Evolutionary conservation across 2,329 filamentous ascomycete species (phyloP), one percentile per base, ranked within the genome.

Genomic region (Diaporthe batatas): DNA sequence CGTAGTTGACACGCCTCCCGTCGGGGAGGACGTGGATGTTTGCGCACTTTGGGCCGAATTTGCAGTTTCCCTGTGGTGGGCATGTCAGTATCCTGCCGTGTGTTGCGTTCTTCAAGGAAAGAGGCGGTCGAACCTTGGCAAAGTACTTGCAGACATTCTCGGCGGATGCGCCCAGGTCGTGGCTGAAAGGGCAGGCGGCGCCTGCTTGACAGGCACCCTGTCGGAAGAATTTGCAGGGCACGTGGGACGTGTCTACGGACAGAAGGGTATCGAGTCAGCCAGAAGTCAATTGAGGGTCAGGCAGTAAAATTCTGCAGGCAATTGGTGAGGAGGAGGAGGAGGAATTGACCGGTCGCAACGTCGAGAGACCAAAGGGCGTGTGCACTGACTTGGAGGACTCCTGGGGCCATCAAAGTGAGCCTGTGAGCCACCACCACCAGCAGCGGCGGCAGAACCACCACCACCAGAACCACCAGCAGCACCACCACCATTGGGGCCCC

Each of bases 81-180:
- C 57, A 29, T 32, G 39, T 72, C 69, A 58, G 29, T 34, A 21
- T 34, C 16, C 53, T 74, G 73, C 21, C 29, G 58, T 70, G 11
- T 18, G 47, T 21, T 39, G 25, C n/a, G 47, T 21, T 39, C 25
- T 21, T 34, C 21, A 44, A 44, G 12, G 42, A 18, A 42, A n/a
- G 8, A 18, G 6, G 21, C 34, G 29, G 14, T 51, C 86, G 78
- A 86, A 97, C 95, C 92, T 98, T 99, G 80, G 95, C 93, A 82
- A 98, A 99, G 85, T 98, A 99, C 85, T 98, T 99, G 91, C 96
- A 99, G 76, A 97, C 91, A 75, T 93, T 95, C 82, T 98, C 94
- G 68, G 93, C 90, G 53, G 95, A 91, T 39, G 91, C 89, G 81
- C 96, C 94, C 76, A 96, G 91, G 76, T 97, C 96, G 85, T 99